Percentiles rank a stretch among this genome's conserved stretches.
phyloP scores from a whole-genome alignment of 2,329 filamentous ascomycete genomes.

The Venturiaceae sp. region DNA sequence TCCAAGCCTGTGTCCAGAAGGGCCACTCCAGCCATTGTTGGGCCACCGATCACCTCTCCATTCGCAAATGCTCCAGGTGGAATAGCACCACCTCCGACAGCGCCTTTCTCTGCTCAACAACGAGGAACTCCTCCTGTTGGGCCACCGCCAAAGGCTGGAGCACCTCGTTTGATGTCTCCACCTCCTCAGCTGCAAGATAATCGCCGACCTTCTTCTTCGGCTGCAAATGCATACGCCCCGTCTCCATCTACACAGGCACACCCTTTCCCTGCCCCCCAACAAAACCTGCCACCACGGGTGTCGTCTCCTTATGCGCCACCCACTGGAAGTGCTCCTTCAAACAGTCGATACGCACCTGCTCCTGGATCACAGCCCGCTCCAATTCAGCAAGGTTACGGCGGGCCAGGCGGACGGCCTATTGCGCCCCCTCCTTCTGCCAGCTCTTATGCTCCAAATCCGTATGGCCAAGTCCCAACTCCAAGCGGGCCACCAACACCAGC shows the following conservation, averaged over 20 bases:
- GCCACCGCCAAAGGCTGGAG: constrained; percentile 73
- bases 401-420: neutral
- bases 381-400: neutral
- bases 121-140: constrained; percentile 63
- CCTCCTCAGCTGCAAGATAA: constrained; percentile 26
- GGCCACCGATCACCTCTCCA: constrained; percentile 63
- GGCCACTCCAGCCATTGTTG: constrained; percentile 57
- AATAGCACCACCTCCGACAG: constrained; percentile 42
- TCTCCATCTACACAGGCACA: constrained; percentile 35
- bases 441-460: constrained; percentile 16
- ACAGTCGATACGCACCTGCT: constrained; percentile 65
- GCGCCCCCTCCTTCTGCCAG: constrained; percentile 7
- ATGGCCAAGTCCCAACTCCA: constrained; percentile 40
- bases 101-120: constrained; percentile 48
- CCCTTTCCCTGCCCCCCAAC: constrained; percentile 22
- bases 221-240: constrained; percentile 56
- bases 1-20: constrained; percentile 61
- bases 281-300: constrained; percentile 53
- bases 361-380: constrained; percentile 42
- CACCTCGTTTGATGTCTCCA: constrained; percentile 62
- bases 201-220: constrained; percentile 42
- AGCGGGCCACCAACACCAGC: constrained; percentile 3
- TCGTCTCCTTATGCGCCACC: constrained; percentile 82
- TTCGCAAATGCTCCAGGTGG: constrained; percentile 35
- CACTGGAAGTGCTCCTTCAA: constrained; percentile 51